Evolutionary conservation across 2,329 filamentous ascomycete species (phyloP), one percentile per base, ranked within the genome.

Genomic region (Ceratocystis huliohia): DNA sequence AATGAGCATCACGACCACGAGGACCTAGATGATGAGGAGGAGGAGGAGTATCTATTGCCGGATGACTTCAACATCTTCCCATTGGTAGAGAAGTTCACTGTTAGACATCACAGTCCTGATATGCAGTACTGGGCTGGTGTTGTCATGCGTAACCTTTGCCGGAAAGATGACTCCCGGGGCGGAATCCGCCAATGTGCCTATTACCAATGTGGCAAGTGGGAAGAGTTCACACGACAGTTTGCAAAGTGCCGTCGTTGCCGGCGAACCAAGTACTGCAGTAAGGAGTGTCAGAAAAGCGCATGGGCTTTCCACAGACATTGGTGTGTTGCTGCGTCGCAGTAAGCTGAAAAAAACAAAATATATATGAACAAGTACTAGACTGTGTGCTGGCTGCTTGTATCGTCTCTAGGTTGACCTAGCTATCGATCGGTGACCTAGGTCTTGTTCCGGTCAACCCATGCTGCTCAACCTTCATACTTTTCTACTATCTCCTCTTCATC

Each of bases 61-160:
- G 93, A 97, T 73, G 91, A 97, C 75, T 93, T 96, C 77, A 99
- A 99, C 76, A 96, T 99, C 70, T 99, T 99, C 77, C 94, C 94
- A 1, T 80, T 99, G 45, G 94, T 99, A 61, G 94, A 99, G 76
- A 97, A 96, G 76, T 99, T 97, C 74, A 99, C 94, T 3, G 90
- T 96, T 37, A 86, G 94, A 70, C 91, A 96, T 73, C 91, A 96
- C 76, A 91, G 89, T 70, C 89, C 91, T 68, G 92, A 96, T 74
- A 99, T 99, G 94, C 93, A 96, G 75, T 99, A 99, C 78, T 99
- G 94, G 94, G 94, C 94, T 20, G 94, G 93, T 69, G 94, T 99
- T 17, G 94, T 99, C 59, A 99, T 99, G 94, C 85, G 94, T 70
- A 99, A 99, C 74, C 83, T 99, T 63, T 99, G 94, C 80, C 89